Evolutionary conservation across 2,329 filamentous ascomycete genomes (phyloP).

Genomic region (Fusarium sp.): DNA sequence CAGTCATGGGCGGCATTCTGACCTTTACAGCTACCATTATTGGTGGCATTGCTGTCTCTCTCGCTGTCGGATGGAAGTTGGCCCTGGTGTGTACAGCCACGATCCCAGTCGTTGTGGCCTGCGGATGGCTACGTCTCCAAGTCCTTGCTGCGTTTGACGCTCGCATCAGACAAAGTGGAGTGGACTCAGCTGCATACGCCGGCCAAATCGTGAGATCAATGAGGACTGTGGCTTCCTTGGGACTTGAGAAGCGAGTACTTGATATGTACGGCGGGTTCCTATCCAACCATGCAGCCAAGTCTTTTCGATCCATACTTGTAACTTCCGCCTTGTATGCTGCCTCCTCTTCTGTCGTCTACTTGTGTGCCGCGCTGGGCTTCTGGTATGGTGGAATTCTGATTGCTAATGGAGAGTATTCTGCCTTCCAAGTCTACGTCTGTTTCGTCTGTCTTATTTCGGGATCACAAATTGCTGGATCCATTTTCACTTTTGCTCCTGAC

Average conservation of each 20-base stretch:
- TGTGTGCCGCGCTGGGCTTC: slow-evolving; percentile 62
- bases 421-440: slow-evolving; percentile 61
- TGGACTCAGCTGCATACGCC: background rate
- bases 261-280: background rate
- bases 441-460: slow-evolving; percentile 64
- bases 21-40: slow-evolving; percentile 30
- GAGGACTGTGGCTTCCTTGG: background rate
- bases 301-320: background rate
- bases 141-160: slow-evolving; percentile 44
- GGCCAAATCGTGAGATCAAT: slow-evolving; percentile 1
- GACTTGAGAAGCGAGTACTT: background rate
- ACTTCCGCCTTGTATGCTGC: slow-evolving; percentile 41
- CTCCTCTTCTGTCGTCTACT: slow-evolving; percentile 51
- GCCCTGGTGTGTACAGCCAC: slow-evolving; percentile 42
- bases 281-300: background rate
- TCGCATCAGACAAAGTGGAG: slow-evolving; percentile 1
- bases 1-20: slow-evolving; percentile 45
- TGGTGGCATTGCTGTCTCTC: slow-evolving; percentile 44
- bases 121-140: slow-evolving; percentile 48
- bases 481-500: slow-evolving; percentile 52
- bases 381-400: slow-evolving; percentile 57
- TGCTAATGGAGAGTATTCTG: slow-evolving; percentile 48
- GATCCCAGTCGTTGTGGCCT: background rate
- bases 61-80: slow-evolving; percentile 52
- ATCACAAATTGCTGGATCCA: slow-evolving; percentile 53